Conservation (phyloP, 192 early-diverging fungal species). For the Coemansia sp. region DNA sequence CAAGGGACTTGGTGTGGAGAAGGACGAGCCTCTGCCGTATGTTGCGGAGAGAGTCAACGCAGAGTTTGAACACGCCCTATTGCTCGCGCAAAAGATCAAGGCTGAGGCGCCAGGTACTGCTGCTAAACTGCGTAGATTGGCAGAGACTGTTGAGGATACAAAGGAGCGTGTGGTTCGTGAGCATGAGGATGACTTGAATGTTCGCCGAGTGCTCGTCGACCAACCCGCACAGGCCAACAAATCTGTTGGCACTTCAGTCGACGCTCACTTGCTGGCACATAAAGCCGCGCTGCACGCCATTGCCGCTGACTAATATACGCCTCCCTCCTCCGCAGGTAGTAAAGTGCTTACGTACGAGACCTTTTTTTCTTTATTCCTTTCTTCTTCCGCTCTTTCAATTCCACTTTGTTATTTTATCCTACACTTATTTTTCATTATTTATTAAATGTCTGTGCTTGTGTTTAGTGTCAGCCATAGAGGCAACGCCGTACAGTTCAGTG, state of each 20-base stretch:
- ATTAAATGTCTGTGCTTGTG: constrained; percentile 7
- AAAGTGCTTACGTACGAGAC: not conserved
- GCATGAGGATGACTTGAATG: not conserved
- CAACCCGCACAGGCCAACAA: not conserved
- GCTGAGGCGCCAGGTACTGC: constrained; percentile 13
- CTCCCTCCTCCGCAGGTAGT: not conserved
- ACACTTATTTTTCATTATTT: not conserved
- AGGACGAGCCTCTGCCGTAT: constrained; percentile 24
- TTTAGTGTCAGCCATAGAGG: constrained; percentile 37
- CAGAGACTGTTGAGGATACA: constrained; percentile 20
- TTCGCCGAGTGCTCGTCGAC: constrained; percentile 1
- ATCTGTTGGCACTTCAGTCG: not conserved
- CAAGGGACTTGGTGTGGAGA: constrained; percentile 3
- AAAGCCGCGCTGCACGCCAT: constrained; percentile 50
- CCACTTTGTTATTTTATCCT: not conserved
- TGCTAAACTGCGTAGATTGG: constrained; percentile 16
- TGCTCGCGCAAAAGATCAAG: constrained; percentile 16
- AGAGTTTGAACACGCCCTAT: constrained; percentile 32
- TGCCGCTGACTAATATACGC: constrained; percentile 13
- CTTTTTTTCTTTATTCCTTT: not conserved
- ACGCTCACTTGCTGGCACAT: constrained; percentile 30
- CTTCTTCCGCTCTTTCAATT: not conserved
- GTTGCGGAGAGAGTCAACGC: constrained; percentile 40
- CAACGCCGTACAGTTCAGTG: constrained; percentile 8
- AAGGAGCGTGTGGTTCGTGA: constrained; percentile 3